Conservation (phyloP, 1,284 basidiomycete species). For the Chondrostereum purpureum region DNA sequence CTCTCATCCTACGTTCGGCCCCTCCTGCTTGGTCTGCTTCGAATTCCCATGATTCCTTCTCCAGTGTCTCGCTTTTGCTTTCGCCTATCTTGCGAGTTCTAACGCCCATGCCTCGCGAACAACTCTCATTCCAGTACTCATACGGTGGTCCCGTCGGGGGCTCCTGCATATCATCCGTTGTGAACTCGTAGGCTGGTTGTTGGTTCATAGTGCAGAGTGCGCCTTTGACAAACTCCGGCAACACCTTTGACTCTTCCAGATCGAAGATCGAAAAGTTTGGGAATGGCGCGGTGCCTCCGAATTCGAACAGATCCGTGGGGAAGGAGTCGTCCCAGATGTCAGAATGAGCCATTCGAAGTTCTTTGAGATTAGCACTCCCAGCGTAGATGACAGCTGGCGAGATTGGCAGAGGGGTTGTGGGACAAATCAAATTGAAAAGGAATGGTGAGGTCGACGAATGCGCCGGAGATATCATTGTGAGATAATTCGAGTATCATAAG, state of each 20-base stretch:
- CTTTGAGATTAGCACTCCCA: slow-evolving; percentile 47
- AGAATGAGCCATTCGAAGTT: slow-evolving; percentile 49
- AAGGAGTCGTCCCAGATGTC: slow-evolving; percentile 57
- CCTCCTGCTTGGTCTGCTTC: slow-evolving; percentile 18
- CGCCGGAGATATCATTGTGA: slow-evolving; percentile 53
- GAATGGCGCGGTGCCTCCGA: slow-evolving; percentile 29
- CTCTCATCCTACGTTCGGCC: slow-evolving; percentile 14
- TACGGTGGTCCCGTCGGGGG: slow-evolving; percentile 45
- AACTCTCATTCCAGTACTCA: slow-evolving; percentile 64
- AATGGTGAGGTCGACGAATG: slow-evolving; percentile 47
- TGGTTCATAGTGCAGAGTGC: slow-evolving; percentile 42
- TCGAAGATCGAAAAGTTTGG: slow-evolving; percentile 50
- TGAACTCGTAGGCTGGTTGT: slow-evolving; percentile 46
- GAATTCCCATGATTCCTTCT: slow-evolving; percentile 10
- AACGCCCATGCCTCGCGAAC: slow-evolving; percentile 72
- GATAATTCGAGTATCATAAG: slow-evolving; percentile 55
- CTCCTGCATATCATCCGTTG: slow-evolving; percentile 44
- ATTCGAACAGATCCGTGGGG: slow-evolving; percentile 34
- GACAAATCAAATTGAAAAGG: slow-evolving; percentile 49
- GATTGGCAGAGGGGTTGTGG: slow-evolving; percentile 39
- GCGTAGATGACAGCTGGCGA: slow-evolving; percentile 35
- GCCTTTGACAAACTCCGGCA: slow-evolving; percentile 34
- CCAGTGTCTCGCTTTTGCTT: slow-evolving; percentile 24
- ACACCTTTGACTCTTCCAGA: slow-evolving; percentile 56
- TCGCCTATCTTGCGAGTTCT: slow-evolving; percentile 52